phyloP scores from a whole-genome alignment of 106 monocot genomes.

The Dendrobium officinale region DNA sequence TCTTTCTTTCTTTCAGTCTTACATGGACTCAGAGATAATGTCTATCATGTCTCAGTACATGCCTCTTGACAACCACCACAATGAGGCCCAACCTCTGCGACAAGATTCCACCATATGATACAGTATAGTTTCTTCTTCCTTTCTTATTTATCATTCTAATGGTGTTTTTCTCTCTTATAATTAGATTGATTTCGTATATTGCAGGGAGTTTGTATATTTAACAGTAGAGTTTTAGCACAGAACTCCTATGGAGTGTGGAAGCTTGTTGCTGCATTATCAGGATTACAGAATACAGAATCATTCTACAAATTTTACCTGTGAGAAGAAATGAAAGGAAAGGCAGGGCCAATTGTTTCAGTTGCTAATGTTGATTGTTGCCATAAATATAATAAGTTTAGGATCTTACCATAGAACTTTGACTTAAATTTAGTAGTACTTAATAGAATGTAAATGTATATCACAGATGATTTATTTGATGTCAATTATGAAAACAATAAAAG shows the following conservation, averaged over 20 bases:
- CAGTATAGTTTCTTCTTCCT: neutral
- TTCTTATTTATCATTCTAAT: neutral
- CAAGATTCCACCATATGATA: slow-evolving; percentile 19
- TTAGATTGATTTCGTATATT: neutral
- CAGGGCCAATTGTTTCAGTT: neutral
- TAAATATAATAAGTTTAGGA: neutral
- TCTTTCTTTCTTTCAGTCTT: slow-evolving; percentile 28
- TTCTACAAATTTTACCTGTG: neutral
- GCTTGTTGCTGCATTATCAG: neutral
- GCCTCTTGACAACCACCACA: slow-evolving; percentile 54
- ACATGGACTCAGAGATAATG: slow-evolving; percentile 78
- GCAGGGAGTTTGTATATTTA: slow-evolving; percentile 1
- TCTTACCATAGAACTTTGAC: neutral
- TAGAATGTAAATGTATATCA: neutral
- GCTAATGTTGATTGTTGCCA: neutral
- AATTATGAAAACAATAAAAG: neutral
- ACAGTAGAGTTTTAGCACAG: neutral
- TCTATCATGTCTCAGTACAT: slow-evolving; percentile 79
- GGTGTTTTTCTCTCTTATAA: neutral
- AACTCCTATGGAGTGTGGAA: neutral
- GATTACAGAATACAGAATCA: neutral
- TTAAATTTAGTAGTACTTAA: neutral
- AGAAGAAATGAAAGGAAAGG: neutral
- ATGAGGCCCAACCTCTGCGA: slow-evolving; percentile 34
- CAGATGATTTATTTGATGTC: neutral